Conservation (phyloP, 2,329 filamentous ascomycete genomes). For the Xylaria sp. region DNA sequence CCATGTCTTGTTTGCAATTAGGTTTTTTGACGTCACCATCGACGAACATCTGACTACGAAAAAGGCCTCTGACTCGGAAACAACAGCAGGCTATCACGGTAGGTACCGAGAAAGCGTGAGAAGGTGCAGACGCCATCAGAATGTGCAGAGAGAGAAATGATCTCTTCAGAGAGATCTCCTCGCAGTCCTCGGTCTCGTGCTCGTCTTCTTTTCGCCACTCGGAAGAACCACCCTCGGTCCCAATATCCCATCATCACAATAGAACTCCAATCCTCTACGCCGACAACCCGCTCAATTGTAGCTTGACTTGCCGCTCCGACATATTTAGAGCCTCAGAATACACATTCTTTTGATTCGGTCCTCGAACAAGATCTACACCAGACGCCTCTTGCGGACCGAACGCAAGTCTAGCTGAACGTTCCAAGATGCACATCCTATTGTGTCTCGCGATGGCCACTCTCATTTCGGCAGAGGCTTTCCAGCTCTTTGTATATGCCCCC, state of each 20-base stretch:
- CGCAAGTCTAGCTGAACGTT: neutral
- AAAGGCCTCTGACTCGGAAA: neutral
- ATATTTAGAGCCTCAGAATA: neutral
- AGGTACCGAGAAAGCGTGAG: neutral
- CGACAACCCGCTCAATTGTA: neutral
- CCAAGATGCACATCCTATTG: constrained; percentile 12
- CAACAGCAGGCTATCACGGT: neutral
- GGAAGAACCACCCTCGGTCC: neutral
- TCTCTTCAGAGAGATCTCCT: neutral
- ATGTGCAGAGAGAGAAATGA: neutral
- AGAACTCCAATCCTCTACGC: neutral
- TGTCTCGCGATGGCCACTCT: constrained; percentile 31
- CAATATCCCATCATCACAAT: neutral
- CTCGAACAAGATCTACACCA: neutral
- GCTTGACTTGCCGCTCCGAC: too few species aligned
- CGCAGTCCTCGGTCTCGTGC: neutral
- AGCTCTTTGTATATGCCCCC: constrained; percentile 44
- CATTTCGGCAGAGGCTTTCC: constrained; percentile 41
- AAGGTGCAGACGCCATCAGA: neutral
- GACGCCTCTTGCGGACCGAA: neutral
- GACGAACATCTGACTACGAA: neutral
- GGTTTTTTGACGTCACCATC: constrained; percentile 2
- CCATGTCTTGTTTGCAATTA: neutral
- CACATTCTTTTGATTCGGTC: neutral
- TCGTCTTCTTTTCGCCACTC: neutral